A percentile compares a stretch with the other conserved stretches of the same genome.
phyloP scores from a whole-genome alignment of 1,284 basidiomycete genomes.

The Trametes versicolor region DNA sequence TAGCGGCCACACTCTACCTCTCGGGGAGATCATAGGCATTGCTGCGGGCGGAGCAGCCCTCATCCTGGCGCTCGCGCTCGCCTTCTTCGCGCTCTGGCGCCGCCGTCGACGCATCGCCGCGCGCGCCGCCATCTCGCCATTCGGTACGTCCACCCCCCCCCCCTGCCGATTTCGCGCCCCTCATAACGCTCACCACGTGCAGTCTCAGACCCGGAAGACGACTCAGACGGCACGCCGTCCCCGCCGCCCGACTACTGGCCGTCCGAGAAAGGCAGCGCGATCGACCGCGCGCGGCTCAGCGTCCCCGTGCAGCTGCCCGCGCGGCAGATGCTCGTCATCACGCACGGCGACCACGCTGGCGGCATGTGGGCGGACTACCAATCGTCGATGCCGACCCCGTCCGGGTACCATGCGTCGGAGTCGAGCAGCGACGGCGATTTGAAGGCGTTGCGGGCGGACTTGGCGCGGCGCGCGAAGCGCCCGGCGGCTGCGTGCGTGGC shows the following conservation, averaged over 20 bases:
- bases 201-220: background rate
- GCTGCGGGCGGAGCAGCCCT: conserved; percentile 4
- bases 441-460: background rate
- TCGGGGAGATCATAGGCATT: conserved; percentile 9
- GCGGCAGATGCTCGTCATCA: conserved; percentile 10
- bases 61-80: background rate
- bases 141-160: conserved; percentile 1
- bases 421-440: background rate
- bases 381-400: conserved; percentile 15
- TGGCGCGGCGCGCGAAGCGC: background rate
- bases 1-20: background rate
- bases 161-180: background rate
- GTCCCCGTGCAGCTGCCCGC: background rate
- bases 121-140: conserved; percentile 2
- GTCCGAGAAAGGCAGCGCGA: background rate
- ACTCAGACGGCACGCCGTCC: background rate
- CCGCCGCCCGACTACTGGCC: background rate
- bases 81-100: background rate
- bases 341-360: background rate
- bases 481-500: background rate
- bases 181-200: too few relatives aligned
- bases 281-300: background rate
- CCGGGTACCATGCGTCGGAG: background rate
- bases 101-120: background rate
- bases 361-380: conserved; percentile 13